phyloP scores from a whole-genome alignment of 1,139 yeast species.

The Candida neerlandica region DNA sequence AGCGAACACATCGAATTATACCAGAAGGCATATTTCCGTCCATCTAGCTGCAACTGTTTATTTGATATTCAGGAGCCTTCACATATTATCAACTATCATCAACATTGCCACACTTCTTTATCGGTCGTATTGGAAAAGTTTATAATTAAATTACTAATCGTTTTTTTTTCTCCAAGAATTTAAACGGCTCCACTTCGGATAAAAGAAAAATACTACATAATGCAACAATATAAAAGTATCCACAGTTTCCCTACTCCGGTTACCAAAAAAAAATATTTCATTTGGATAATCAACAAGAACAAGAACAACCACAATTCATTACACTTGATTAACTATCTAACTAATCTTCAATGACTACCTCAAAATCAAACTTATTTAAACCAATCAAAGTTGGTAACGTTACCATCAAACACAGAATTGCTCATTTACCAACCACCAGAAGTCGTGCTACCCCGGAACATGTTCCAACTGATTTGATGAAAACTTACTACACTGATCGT shows the following conservation, averaged over 20 bases:
- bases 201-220: background rate
- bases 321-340: too few species aligned
- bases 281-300: background rate
- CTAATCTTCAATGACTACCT: conserved; percentile 9
- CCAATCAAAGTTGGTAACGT: conserved; percentile 49
- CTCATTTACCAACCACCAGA: conserved; percentile 59
- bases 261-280: background rate
- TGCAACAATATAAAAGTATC: conserved; percentile 1
- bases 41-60: too few species aligned
- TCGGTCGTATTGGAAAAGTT: background rate
- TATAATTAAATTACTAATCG: background rate
- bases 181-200: background rate
- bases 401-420: conserved; percentile 44
- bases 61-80: too few species aligned
- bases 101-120: too few species aligned
- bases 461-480: conserved; percentile 50
- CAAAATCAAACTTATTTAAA: conserved; percentile 42
- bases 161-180: background rate
- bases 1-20: too few species aligned
- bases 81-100: too few species aligned
- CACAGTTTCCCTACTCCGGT: conserved; percentile 2
- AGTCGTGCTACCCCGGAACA: conserved; percentile 47
- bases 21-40: too few species aligned
- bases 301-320: background rate
- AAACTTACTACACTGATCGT: conserved; percentile 56